Conservation (phyloP, 2,329 filamentous ascomycete genomes). For the Thelonectria discophora region DNA sequence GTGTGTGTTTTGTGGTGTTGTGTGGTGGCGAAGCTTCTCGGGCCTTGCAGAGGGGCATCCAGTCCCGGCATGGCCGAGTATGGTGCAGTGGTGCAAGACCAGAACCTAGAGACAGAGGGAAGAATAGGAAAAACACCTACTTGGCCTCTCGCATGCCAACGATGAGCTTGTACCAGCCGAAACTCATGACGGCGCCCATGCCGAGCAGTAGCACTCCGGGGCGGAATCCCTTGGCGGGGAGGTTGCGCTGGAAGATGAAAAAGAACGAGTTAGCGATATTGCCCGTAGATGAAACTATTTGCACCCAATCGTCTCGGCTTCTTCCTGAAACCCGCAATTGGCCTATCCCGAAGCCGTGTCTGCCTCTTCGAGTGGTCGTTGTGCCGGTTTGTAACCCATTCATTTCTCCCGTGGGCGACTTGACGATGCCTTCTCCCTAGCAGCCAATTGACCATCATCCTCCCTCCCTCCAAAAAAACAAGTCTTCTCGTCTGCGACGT, state of each 20-base stretch:
- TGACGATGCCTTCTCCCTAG: background rate
- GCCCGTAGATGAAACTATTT: background rate
- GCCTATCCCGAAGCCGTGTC: background rate
- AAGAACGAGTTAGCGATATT: slow-evolving; percentile 1
- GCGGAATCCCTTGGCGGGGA: slow-evolving; percentile 89
- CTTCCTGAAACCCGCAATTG: background rate
- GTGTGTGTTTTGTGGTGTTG: background rate
- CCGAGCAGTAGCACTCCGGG: slow-evolving; percentile 81
- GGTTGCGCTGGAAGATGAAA: slow-evolving; percentile 78
- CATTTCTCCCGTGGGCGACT: background rate
- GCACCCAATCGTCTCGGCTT: slow-evolving; percentile 1
- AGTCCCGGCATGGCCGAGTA: too few species aligned
- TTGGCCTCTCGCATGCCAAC: slow-evolving; percentile 89
- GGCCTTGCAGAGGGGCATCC: too few species aligned
- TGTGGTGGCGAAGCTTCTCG: background rate
- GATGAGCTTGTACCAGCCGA: slow-evolving; percentile 88
- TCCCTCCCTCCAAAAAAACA: background rate
- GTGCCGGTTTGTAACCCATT: background rate
- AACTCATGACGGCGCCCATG: slow-evolving; percentile 81
- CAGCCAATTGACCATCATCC: background rate
- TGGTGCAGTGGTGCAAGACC: too few species aligned
- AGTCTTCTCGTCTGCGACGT: background rate
- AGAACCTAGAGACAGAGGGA: background rate
- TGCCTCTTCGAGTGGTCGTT: background rate
- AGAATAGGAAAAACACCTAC: slow-evolving; percentile 62